Conservation (phyloP, 108 stramenopile species). For the Cyclotella cryptica region DNA sequence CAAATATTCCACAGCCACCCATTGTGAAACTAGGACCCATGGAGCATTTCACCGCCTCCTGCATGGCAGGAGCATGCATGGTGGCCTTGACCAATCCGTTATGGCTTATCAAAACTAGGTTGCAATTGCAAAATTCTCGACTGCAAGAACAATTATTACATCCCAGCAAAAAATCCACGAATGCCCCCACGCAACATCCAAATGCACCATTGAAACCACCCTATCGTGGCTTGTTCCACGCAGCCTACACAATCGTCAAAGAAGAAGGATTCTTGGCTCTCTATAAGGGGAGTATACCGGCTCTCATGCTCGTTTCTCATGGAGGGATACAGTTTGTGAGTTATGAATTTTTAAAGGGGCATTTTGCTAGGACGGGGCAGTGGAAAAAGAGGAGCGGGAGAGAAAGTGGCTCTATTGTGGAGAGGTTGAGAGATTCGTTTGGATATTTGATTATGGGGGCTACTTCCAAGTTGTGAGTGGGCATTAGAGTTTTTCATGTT, state of each 20-base stretch:
- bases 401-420: conserved; percentile 31
- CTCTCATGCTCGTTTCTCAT: conserved; percentile 94
- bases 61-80: conserved; percentile 84
- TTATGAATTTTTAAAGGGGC: conserved; percentile 93
- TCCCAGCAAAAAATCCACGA: conserved; percentile 41
- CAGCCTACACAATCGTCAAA: conserved; percentile 80
- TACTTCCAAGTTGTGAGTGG: conserved; percentile 78
- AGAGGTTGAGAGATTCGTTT: conserved; percentile 69
- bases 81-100: conserved; percentile 97
- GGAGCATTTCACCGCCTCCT: conserved; percentile 76
- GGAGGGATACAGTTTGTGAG: conserved; percentile 97
- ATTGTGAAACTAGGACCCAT: conserved; percentile 50
- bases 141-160: conserved; percentile 38
- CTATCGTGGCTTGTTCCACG: conserved; percentile 78
- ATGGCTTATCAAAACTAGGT: conserved; percentile 97
- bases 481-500: neutral
- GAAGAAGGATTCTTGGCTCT: conserved; percentile 94
- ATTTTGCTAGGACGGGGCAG: conserved; percentile 50
- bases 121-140: conserved; percentile 91
- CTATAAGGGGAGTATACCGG: conserved; percentile 95
- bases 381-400: conserved; percentile 44
- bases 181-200: conserved; percentile 9
- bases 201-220: conserved; percentile 55
- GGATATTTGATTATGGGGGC: conserved; percentile 91
- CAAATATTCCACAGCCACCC: neutral